Evolutionary conservation across 139 green algal species (phyloP).

Genomic region (Tetradesmus obliquus): DNA sequence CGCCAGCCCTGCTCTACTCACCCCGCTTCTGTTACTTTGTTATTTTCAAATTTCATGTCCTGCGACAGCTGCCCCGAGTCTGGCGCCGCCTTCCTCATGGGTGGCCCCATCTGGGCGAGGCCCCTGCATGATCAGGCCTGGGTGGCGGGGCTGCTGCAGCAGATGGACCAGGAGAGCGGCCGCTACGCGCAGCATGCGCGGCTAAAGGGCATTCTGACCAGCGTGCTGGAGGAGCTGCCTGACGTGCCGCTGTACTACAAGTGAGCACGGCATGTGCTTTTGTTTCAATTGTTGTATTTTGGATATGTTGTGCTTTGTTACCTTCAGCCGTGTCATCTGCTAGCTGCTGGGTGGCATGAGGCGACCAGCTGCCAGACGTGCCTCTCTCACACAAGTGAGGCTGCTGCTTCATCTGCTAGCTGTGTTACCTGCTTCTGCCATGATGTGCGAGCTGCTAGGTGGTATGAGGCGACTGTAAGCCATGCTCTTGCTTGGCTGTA

Average conservation of each 20-base stretch:
- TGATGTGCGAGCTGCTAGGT: too few species aligned
- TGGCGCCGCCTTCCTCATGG: conserved; percentile 84
- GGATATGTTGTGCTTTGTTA: neutral
- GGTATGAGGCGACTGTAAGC: too few species aligned
- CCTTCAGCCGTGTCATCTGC: neutral
- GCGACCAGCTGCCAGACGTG: neutral
- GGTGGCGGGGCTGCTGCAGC: conserved; percentile 54
- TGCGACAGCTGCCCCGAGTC: conserved; percentile 78
- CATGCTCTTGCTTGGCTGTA: neutral
- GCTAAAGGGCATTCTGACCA: conserved; percentile 83
- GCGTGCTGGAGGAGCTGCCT: conserved; percentile 82
- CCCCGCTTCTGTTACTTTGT: neutral
- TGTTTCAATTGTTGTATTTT: neutral
- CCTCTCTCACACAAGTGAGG: neutral
- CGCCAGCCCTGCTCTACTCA: neutral
- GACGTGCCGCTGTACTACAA: conserved; percentile 86
- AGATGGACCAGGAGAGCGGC: conserved; percentile 37
- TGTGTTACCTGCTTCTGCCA: too few species aligned
- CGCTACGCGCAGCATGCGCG: conserved; percentile 66
- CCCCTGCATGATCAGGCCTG: conserved; percentile 90
- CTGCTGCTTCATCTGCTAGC: too few species aligned
- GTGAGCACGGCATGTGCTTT: neutral
- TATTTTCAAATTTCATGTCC: neutral
- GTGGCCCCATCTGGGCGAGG: conserved; percentile 93
- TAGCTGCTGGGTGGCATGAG: neutral